Percentiles rank a stretch among this genome's conserved stretches.
phyloP scores from a whole-genome alignment of 2,329 filamentous ascomycete species.

The Tolypocladium ophioglossoides region DNA sequence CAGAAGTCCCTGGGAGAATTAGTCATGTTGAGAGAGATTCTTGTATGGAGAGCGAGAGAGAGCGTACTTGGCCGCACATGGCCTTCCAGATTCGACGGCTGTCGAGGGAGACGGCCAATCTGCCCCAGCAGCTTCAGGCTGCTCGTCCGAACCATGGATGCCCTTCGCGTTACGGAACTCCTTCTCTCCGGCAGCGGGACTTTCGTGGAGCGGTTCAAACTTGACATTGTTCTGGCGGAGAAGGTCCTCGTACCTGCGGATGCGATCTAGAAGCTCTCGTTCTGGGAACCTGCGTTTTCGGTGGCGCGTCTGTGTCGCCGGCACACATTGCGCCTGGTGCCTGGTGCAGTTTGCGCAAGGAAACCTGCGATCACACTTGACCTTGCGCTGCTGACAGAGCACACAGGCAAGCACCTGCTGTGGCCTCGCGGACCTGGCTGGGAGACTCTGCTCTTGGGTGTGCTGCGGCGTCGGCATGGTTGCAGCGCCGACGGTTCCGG shows the following conservation, averaged over 20 bases:
- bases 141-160: constrained; percentile 3
- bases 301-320: constrained; percentile 26
- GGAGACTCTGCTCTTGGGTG: no score
- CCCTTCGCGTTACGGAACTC: neutral
- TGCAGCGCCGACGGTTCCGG: no score
- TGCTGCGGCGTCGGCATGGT: no score
- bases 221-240: constrained; percentile 42
- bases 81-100: constrained; percentile 1
- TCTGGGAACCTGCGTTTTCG: constrained; percentile 40
- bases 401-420: constrained; percentile 36
- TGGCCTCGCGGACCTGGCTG: constrained; percentile 6
- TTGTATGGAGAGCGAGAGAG: neutral
- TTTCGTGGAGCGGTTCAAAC: constrained; percentile 35
- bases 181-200: neutral
- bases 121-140: neutral
- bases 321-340: constrained; percentile 30
- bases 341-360: constrained; percentile 46
- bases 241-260: constrained; percentile 46
- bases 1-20: neutral
- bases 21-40: neutral
- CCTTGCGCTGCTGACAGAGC: constrained; percentile 53
- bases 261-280: constrained; percentile 43
- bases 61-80: constrained; percentile 8
- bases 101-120: constrained; percentile 1
- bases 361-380: constrained; percentile 49